Base-by-base conservation (phyloP, 2,329 filamentous ascomycete genomes). In the Mariannaea sp. region DNA sequence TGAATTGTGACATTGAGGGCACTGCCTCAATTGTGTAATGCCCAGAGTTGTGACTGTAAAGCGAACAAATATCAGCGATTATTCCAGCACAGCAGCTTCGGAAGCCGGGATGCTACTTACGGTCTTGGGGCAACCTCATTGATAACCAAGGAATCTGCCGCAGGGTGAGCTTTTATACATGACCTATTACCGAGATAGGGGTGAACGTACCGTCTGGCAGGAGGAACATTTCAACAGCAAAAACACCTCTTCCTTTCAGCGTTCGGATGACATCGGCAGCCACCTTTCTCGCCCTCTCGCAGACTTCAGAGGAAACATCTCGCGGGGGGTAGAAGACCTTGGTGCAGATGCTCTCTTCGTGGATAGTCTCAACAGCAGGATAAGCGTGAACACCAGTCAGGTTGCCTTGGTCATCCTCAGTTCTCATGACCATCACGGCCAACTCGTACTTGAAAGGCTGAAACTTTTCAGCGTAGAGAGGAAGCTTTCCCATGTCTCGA, bases 11-110 rank as follows among this genome's bases (percentile, higher is more conserved):
- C 75, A 87, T 80, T 55, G 93, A 84, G 0, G 87, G 86, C 42
- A 94, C 90, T 4, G 90, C 90, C 75, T 99, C 93, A 60, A 97
- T 97, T 3, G 90, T 96, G 74, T 92, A 93, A 73, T 97, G 94
- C 1, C 94, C 94, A 0, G 90, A 95, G 76, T 97, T 97, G 75
- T 97, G 92, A 27, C 53, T 56, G 2, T 42, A 14, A 4, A 48
- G 49, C 26, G 24, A 50, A 56, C 42, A 57, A 40, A 56, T 42
- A 57, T 43, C 22, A 39, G 32, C 44, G 29, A 13, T 32, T 12
- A 84, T 83, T 32, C 27, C 24, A 35, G 20, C 27, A 19, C 12
- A 14, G 72, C 5, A 32, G 13, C 5, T n/a, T 13, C 95, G 96
- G 65, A 96, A 80, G 14, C 4, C 16, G 3, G 16, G 35, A n/a